Evolutionary conservation across 2,329 filamentous ascomycete species (phyloP).

Genomic region (Podosphaera leucotricha): DNA sequence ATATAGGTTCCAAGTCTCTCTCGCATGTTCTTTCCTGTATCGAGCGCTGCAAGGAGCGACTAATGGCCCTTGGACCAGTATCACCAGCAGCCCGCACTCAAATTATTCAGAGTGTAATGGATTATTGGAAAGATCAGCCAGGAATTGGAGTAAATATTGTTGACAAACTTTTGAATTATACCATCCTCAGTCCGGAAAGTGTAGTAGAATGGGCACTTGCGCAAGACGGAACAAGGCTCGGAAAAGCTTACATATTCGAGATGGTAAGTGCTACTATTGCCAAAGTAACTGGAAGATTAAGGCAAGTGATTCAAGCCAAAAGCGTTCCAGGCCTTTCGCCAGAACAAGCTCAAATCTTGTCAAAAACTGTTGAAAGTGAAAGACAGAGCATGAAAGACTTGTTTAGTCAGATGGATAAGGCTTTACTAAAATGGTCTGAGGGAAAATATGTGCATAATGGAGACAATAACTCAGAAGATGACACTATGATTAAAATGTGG

Average conservation of each 20-base stretch:
- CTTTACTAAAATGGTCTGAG: constrained; percentile 45
- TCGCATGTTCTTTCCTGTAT: constrained; percentile 92
- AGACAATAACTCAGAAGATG: constrained; percentile 33
- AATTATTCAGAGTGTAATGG: constrained; percentile 73
- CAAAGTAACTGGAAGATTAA: constrained; percentile 71
- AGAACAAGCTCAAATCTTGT: constrained; percentile 24
- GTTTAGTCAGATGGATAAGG: constrained; percentile 61
- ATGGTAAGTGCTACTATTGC: constrained; percentile 70
- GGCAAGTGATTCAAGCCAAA: constrained; percentile 48
- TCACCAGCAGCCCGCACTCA: constrained; percentile 60
- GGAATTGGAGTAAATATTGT: constrained; percentile 81
- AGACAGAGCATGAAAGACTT: constrained; percentile 52
- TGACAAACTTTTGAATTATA: constrained; percentile 94
- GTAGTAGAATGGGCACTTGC: constrained; percentile 77
- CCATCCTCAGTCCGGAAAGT: constrained; percentile 63
- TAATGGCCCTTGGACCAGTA: constrained; percentile 53
- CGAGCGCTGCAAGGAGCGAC: constrained; percentile 75
- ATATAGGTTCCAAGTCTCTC: constrained; percentile 80
- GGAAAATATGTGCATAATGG: constrained; percentile 55
- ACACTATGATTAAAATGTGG: constrained; percentile 53
- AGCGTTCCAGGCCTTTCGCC: constrained; percentile 30
- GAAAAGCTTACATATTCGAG: constrained; percentile 62
- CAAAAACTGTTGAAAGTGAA: constrained; percentile 46
- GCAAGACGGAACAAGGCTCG: constrained; percentile 36
- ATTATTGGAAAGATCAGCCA: constrained; percentile 82